Conservation (phyloP, 805 yeast species). For the Ogataea corticis region DNA sequence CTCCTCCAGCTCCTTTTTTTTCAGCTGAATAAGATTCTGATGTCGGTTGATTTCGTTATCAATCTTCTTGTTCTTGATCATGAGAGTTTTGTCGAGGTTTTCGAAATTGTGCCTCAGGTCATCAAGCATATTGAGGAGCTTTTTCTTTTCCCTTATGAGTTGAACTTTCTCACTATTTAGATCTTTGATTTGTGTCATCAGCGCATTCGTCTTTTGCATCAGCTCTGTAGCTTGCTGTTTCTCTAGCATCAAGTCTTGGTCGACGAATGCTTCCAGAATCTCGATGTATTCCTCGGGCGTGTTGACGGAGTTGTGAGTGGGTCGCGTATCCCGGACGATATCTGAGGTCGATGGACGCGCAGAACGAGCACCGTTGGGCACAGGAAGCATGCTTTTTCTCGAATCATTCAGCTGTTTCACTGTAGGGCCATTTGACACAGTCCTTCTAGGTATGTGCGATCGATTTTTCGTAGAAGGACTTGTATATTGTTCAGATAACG, state of each 20-base stretch:
- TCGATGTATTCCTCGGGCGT: slow-evolving; percentile 25
- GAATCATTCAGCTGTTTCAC: slow-evolving; percentile 4
- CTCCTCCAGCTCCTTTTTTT: slow-evolving; percentile 34
- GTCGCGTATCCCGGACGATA: neutral
- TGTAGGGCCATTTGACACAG: slow-evolving; percentile 5
- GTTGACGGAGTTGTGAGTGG: neutral
- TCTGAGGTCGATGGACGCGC: neutral
- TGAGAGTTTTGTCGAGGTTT: slow-evolving; percentile 21
- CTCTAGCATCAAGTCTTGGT: slow-evolving; percentile 25
- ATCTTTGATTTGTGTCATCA: slow-evolving; percentile 22
- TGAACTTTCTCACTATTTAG: slow-evolving; percentile 22
- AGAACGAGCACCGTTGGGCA: slow-evolving; percentile 4
- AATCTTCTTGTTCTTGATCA: slow-evolving; percentile 18
- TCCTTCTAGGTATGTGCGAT: slow-evolving; percentile 16
- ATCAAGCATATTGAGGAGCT: slow-evolving; percentile 15
- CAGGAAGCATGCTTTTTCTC: slow-evolving; percentile 15
- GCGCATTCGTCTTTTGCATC: slow-evolving; percentile 13
- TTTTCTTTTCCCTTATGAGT: slow-evolving; percentile 21
- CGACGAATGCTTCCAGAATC: slow-evolving; percentile 24
- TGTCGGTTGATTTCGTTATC: slow-evolving; percentile 30
- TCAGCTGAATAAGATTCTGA: slow-evolving; percentile 28
- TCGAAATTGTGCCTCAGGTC: slow-evolving; percentile 18
- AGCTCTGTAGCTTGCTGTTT: slow-evolving; percentile 24
- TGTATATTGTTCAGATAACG: slow-evolving; percentile 4
- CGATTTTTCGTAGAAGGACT: slow-evolving; percentile 4